Base-by-base conservation (phyloP, 306 rosid genomes). In the Chamaecrista fasciculata region DNA sequence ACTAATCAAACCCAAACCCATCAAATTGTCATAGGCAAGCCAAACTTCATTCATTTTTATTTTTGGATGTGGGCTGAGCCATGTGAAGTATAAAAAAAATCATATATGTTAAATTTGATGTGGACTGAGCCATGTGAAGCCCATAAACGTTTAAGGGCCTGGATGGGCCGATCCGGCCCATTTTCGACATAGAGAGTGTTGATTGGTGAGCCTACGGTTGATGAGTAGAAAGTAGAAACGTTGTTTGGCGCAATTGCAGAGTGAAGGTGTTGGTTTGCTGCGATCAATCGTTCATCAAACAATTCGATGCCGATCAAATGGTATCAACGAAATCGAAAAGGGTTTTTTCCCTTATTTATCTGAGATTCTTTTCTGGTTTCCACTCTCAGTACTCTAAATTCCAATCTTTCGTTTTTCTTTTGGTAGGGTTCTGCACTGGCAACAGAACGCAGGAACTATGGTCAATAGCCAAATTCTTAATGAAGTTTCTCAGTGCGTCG, bases 351-450 rank as follows among this genome's bases (percentile, higher is more conserved):
- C 36, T 7, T 3, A 15, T 51, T 43, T 11, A 8, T 63, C 5
- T 24, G 12, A 18, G 36, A 62, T 40, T 23, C 8, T 62, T 39
- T 62, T 37, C 5, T 14, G 31, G 0, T 61, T 61, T 4, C 15
- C 9, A n/a, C 2, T 12, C 12, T 2, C 6, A 39, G 0, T 12
- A 11, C 20, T 65, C n/a, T 6, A 44, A 11, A n/a, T 48, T 71
- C 12, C 50, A 8, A 9, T 67, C 10, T 52, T 53, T 23, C 24
- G 29, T 49, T 0, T 58, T 65, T 64, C 24, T 24, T 36, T 37
- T 51, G 15, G 7, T 69, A 88, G 98, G 93, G 85, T 93, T 77
- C 74, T 93, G 87, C 96, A 85, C 49, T 94, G 98, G 96, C 94
- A 89, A 66, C 97, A 97, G 7, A 86, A 73, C 18, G 88, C 80